These are phyloP conservation scores for Thelonectria discophora DNA, from an alignment of 2,329 filamentous ascomycete species.

Conservation along the genomic window DNA sequence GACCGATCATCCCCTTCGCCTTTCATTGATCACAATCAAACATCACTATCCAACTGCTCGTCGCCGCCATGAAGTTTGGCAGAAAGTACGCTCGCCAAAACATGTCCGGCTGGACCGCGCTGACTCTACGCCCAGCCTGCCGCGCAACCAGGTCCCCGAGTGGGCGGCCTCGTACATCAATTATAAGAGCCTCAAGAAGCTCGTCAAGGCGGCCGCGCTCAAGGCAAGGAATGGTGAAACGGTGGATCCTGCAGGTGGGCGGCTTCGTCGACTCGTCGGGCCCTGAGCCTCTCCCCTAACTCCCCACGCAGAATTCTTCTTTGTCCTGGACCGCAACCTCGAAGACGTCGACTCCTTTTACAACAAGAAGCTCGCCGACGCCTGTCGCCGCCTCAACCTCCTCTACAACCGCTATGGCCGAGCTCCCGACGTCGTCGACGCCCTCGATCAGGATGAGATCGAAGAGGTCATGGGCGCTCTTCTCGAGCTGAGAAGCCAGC, in stretches of 20 bases:
- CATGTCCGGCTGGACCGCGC: constrained; percentile 13
- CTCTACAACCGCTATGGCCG: constrained; percentile 88
- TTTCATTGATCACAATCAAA: not conserved
- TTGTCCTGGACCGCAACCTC: constrained; percentile 93
- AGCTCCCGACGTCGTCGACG: constrained; percentile 72
- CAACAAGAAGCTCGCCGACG: constrained; percentile 92
- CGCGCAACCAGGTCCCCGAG: constrained; percentile 85
- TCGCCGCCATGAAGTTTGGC: constrained; percentile 66
- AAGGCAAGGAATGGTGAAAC: constrained; percentile 73
- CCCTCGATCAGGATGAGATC: constrained; percentile 85
- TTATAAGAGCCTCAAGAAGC: constrained; percentile 92
- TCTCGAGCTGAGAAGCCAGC: constrained; percentile 84
- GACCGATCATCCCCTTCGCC: not conserved
- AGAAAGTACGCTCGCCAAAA: constrained; percentile 59
- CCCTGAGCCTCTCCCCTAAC: constrained; percentile 46
- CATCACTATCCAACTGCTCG: not conserved
- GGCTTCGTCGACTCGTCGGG: constrained; percentile 45
- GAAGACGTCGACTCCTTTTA: constrained; percentile 97
- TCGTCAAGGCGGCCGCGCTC: constrained; percentile 82
- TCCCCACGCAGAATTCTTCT: constrained; percentile 83
- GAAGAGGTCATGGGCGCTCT: constrained; percentile 92
- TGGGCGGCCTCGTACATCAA: constrained; percentile 88
- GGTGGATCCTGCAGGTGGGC: constrained; percentile 89
- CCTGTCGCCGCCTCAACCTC: constrained; percentile 82
- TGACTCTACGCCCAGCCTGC: constrained; percentile 61